A percentile compares a stretch with the other conserved stretches of the same genome.
Evolutionary conservation across 768 basidiomycete species (phyloP).

Genomic region (Lactifluus pinguis): DNA sequence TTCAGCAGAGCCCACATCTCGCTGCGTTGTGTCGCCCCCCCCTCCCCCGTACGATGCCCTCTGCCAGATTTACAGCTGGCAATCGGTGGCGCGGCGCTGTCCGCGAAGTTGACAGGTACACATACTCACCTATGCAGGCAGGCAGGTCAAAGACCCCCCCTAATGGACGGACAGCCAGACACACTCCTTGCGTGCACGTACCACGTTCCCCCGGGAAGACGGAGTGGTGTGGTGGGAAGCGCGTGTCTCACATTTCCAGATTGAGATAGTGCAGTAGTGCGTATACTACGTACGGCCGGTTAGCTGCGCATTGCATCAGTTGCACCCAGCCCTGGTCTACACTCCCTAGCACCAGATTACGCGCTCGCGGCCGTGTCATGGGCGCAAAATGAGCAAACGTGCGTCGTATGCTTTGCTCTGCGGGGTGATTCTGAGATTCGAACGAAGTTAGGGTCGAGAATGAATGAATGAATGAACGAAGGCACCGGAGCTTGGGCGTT

Average conservation of each 20-base stretch:
- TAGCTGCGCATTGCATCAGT: not conserved
- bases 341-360: not conserved
- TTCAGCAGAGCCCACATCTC: not conserved
- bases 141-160: not conserved
- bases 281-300: too few species aligned
- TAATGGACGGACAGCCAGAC: not conserved
- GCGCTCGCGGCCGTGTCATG: not conserved
- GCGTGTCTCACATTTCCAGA: not conserved
- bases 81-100: slow-evolving; percentile 4
- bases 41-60: not conserved
- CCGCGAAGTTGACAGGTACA: not conserved
- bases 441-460: not conserved
- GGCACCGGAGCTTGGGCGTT: not conserved
- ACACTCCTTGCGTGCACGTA: not conserved
- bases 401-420: not conserved
- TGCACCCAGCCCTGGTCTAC: not conserved
- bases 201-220: not conserved
- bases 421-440: not conserved
- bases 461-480: not conserved
- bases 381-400: not conserved
- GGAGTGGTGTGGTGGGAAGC: not conserved
- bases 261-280: not conserved
- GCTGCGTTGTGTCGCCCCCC: not conserved
- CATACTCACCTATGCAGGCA: not conserved
- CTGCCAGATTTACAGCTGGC: not conserved